Evolutionary conservation across 2,329 filamentous ascomycete genomes (phyloP).

Genomic region (Gnomoniopsis sp.): DNA sequence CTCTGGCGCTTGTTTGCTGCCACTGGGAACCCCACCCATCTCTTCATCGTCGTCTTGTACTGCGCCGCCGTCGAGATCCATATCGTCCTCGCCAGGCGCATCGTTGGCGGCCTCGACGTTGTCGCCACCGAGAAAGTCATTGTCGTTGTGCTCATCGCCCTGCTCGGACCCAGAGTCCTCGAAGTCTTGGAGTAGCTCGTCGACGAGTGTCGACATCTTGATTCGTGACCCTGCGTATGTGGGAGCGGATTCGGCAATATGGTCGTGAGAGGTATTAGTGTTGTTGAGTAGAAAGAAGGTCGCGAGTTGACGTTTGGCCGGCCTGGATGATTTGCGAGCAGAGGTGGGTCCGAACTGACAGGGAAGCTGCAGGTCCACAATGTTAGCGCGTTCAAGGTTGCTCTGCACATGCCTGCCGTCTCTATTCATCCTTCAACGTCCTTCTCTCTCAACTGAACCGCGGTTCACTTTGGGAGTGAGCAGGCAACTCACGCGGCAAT

Average conservation of each 20-base stretch:
- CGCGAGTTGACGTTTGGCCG: neutral
- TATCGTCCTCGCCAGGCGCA: conserved; percentile 38
- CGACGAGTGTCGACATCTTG: conserved; percentile 82
- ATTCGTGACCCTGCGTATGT: neutral
- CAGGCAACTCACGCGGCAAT: too few species aligned
- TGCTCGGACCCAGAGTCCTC: conserved; percentile 80
- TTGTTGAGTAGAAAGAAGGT: neutral
- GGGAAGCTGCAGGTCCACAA: conserved; percentile 6
- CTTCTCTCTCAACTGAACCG: too few species aligned
- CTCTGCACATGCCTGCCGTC: too few species aligned
- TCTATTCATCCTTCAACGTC: too few species aligned
- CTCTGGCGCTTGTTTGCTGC: conserved; percentile 49
- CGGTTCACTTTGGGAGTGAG: neutral
- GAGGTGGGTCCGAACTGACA: neutral
- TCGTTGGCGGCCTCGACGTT: conserved; percentile 35
- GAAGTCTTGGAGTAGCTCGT: conserved; percentile 90
- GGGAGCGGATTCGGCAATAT: neutral
- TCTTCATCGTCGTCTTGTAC: conserved; percentile 57
- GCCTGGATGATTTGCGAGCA: neutral
- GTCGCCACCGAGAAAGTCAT: conserved; percentile 41
- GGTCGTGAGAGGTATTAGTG: neutral
- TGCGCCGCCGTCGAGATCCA: conserved; percentile 59
- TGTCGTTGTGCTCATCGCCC: conserved; percentile 56
- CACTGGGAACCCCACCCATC: conserved; percentile 44
- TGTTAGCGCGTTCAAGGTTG: neutral